Evolutionary conservation across 352 stramenopile species (phyloP).

Genomic region (Peronospora belbahrii): DNA sequence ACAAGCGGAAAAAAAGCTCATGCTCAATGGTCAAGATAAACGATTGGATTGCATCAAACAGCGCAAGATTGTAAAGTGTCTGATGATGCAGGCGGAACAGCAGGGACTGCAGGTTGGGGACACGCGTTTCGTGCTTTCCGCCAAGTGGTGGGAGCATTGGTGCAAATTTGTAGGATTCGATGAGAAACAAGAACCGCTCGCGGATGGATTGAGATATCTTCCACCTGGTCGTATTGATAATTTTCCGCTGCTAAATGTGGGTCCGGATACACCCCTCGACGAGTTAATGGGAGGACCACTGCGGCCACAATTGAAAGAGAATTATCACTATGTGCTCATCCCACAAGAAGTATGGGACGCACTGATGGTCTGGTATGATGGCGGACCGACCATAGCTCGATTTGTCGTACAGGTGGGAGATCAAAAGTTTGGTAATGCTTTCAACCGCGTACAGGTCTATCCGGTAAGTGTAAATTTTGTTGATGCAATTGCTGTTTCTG

Average conservation of each 20-base stretch:
- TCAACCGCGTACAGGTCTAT: slow-evolving; percentile 75
- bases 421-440: slow-evolving; percentile 39
- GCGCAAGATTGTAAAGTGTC: slow-evolving; percentile 42
- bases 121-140: slow-evolving; percentile 66
- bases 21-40: slow-evolving; percentile 10
- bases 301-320: slow-evolving; percentile 57
- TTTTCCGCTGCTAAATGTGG: slow-evolving; percentile 47
- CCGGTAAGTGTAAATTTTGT: slow-evolving; percentile 25
- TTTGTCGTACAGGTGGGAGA: slow-evolving; percentile 69
- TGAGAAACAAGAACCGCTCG: slow-evolving; percentile 14
- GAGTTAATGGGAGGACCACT: slow-evolving; percentile 63
- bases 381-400: slow-evolving; percentile 59
- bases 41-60: slow-evolving; percentile 35
- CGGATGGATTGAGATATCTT: slow-evolving; percentile 3
- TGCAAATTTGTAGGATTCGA: slow-evolving; percentile 59
- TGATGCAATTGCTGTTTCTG: background rate
- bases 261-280: slow-evolving; percentile 36
- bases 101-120: slow-evolving; percentile 68
- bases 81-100: slow-evolving; percentile 54
- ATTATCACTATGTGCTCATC: slow-evolving; percentile 66
- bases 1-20: too few relatives aligned
- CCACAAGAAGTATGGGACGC: slow-evolving; percentile 75
- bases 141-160: slow-evolving; percentile 83
- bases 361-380: slow-evolving; percentile 56
- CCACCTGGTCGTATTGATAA: slow-evolving; percentile 62